These are phyloP conservation scores for Coniochaeta pulveracea DNA, from an alignment of 2,329 filamentous ascomycete genomes.

Conservation along the genomic window DNA sequence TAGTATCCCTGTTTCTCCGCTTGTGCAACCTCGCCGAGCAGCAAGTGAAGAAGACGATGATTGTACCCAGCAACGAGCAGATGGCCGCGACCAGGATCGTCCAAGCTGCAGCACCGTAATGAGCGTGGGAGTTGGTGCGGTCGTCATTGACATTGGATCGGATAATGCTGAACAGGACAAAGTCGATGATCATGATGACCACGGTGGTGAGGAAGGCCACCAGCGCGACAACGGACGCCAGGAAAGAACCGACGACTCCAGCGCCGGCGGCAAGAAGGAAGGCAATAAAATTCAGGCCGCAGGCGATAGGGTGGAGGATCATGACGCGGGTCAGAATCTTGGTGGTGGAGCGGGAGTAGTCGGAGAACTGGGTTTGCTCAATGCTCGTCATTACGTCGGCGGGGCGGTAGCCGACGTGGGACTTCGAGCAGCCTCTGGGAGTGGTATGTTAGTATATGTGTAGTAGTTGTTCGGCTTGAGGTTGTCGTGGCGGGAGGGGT, in stretches of 20 bases:
- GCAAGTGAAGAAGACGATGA: conserved; percentile 51
- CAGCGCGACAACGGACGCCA: conserved; percentile 36
- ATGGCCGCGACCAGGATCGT: conserved; percentile 44
- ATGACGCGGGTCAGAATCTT: conserved; percentile 44
- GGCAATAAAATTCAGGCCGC: conserved; percentile 44
- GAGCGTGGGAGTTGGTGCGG: conserved; percentile 26
- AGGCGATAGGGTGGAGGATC: conserved; percentile 51
- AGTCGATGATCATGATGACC: conserved; percentile 42
- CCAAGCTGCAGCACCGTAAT: conserved; percentile 46
- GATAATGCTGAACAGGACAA: conserved; percentile 43
- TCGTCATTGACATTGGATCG: conserved; percentile 38
- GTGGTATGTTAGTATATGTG: conserved; percentile 24
- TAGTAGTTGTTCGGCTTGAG: not conserved
- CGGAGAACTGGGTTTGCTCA: conserved; percentile 27
- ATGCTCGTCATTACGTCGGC: conserved; percentile 28
- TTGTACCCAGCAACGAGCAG: conserved; percentile 39
- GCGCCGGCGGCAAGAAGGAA: conserved; percentile 43
- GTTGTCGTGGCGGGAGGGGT: not conserved
- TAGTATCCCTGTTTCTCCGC: conserved; percentile 8
- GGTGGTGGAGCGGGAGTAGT: conserved; percentile 29
- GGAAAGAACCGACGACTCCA: conserved; percentile 37
- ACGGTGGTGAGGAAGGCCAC: conserved; percentile 36
- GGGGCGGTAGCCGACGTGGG: conserved; percentile 44
- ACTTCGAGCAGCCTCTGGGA: conserved; percentile 32
- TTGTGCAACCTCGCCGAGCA: conserved; percentile 36